Conservation (phyloP, 2,329 filamentous ascomycete genomes). For the Acrodontium crateriforme region DNA sequence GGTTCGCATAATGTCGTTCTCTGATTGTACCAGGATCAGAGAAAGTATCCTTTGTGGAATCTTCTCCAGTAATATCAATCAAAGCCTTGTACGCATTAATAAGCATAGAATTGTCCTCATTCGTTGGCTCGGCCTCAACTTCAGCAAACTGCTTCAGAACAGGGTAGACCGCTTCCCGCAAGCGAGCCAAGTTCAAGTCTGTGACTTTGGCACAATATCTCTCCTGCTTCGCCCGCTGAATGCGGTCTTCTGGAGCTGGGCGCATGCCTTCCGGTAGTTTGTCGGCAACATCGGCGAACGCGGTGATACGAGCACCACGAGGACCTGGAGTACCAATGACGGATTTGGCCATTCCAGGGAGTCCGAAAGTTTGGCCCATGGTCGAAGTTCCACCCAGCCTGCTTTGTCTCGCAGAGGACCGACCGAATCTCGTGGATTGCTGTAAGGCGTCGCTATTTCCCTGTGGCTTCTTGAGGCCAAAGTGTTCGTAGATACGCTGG, state of each 20-base stretch:
- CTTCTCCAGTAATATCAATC: constrained; percentile 64
- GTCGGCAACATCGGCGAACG: constrained; percentile 30
- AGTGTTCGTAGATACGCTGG: constrained; percentile 88
- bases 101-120: constrained; percentile 48
- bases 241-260: constrained; percentile 53
- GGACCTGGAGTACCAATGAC: constrained; percentile 70
- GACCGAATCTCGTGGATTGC: constrained; percentile 37
- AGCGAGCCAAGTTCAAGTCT: constrained; percentile 59
- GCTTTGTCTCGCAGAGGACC: constrained; percentile 31
- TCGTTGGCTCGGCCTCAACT: constrained; percentile 56
- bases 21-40: constrained; percentile 51
- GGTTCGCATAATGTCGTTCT: constrained; percentile 61
- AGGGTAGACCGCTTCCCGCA: constrained; percentile 54
- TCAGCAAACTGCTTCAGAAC: constrained; percentile 62
- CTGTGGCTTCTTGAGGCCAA: constrained; percentile 53
- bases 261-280: constrained; percentile 34
- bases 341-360: constrained; percentile 63
- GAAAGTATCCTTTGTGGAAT: constrained; percentile 43
- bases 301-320: constrained; percentile 22
- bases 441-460: constrained; percentile 16
- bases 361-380: constrained; percentile 38
- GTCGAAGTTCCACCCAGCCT: constrained; percentile 34
- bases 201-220: constrained; percentile 69
- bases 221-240: constrained; percentile 70
- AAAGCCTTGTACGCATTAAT: constrained; percentile 73